Evolutionary conservation across 192 early-diverging fungal genomes (phyloP), one percentile per base, ranked within the genome.

Genomic region (Bifiguratus adelaidae): DNA sequence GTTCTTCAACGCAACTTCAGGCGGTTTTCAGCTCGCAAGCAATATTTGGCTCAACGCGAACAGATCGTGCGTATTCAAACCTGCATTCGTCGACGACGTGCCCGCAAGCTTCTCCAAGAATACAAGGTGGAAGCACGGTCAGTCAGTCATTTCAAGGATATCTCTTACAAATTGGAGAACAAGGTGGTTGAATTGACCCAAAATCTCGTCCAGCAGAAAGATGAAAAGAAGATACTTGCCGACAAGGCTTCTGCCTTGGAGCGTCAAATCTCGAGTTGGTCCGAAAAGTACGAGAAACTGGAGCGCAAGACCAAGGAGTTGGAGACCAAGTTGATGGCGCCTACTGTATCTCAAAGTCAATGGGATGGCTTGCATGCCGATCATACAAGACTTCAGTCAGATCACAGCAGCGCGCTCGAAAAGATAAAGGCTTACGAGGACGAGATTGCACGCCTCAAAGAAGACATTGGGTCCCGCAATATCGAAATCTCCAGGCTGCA

Each of bases 111-210:
- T 55, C 62, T 93, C 40, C 69, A 73, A 36, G 53, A 57, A 27
- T 65, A 87, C 49, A 83, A 88, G 61, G 74, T 80, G 21, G 96
- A 99, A 68, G 83, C 85, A 24, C 69, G 86, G 41, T 91, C 88
- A 35, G 88, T 91, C 12, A 83, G 78, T 47, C 95, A 96, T 51
- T 82, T 93, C 61, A 90, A 97, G 71, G 88, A 97, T 51, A 78
- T 84, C 24, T 92, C 92, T 25, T 90, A 89, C 63, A 83, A 83
- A 67, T 69, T 99, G 3, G 96, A 99, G 66, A 82, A 77, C 71
- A 97, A 95, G 75, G 88, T 99, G 46, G 82, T 97, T 56, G 89
- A 91, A 61, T 71, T 99, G 47, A 95, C 92, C 25, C 88, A 88
- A 52, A 64, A 66, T 25, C 60, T 93, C 41, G 74, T 74, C 23